Percentiles rank a stretch among this genome's conserved stretches.
Conservation (phyloP, 1,139 yeast species). For the Geotrichum cucujoidarum region DNA sequence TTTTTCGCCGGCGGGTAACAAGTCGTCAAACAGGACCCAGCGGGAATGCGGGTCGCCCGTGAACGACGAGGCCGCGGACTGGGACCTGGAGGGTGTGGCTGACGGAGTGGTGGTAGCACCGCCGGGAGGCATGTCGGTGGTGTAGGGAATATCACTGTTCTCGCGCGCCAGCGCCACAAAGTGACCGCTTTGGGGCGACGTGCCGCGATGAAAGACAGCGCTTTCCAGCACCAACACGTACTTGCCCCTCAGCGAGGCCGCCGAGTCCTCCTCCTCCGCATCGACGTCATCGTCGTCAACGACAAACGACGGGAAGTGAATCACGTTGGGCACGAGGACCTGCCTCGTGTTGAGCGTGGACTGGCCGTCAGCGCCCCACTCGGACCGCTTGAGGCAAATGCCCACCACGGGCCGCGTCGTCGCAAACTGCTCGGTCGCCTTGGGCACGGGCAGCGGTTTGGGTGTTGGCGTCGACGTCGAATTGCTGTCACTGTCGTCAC, state of each 20-base stretch:
- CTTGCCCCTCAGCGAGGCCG: slow-evolving; percentile 27
- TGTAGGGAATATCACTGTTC: slow-evolving; percentile 29
- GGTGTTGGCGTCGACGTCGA: background rate
- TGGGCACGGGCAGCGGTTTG: slow-evolving; percentile 22
- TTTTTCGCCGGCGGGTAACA: slow-evolving; percentile 44
- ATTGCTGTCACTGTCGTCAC: background rate
- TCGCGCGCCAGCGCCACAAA: slow-evolving; percentile 54
- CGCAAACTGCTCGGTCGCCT: slow-evolving; percentile 39
- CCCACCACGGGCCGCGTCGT: slow-evolving; percentile 66
- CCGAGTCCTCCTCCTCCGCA: background rate
- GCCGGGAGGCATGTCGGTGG: background rate
- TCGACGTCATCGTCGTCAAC: slow-evolving; percentile 54
- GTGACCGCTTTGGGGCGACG: slow-evolving; percentile 61
- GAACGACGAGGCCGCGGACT: no score
- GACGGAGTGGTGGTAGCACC: background rate
- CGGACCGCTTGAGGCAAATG: slow-evolving; percentile 65
- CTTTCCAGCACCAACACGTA: slow-evolving; percentile 70
- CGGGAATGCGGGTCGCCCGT: slow-evolving; percentile 29
- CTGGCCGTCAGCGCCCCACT: slow-evolving; percentile 44
- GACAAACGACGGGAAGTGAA: slow-evolving; percentile 65
- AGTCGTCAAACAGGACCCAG: slow-evolving; percentile 70
- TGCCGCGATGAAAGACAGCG: slow-evolving; percentile 73
- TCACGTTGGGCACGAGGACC: slow-evolving; percentile 64
- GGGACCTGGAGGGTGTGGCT: background rate
- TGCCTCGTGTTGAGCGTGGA: slow-evolving; percentile 53